Percentiles rank a stretch among this genome's conserved stretches.
These are phyloP conservation scores for Aspergillus chevalieri DNA, from an alignment of 2,329 filamentous ascomycete species.

Conservation along the genomic window DNA sequence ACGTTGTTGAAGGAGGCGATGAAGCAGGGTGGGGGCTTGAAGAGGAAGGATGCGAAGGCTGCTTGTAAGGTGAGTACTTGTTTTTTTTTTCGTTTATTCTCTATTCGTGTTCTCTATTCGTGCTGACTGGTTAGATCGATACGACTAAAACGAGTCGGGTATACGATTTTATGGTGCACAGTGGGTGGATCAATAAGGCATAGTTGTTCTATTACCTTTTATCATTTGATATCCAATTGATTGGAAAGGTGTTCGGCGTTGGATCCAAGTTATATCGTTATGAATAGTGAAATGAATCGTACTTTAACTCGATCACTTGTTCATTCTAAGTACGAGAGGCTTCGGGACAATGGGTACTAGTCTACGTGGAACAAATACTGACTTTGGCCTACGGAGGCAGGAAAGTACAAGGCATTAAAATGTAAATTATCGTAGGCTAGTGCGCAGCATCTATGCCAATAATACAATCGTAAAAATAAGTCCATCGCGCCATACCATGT, in stretches of 20 bases:
- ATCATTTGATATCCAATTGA: constrained; percentile 12
- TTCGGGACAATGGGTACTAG: background rate
- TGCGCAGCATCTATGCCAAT: constrained; percentile 16
- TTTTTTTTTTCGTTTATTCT: constrained; percentile 15
- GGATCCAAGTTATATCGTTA: background rate
- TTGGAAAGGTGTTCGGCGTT: background rate
- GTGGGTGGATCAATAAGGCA: constrained; percentile 84
- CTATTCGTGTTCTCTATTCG: background rate
- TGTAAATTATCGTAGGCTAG: constrained; percentile 19
- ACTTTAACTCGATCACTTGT: background rate
- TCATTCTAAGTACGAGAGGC: background rate
- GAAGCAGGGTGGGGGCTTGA: constrained; percentile 78
- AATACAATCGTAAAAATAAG: constrained; percentile 13
- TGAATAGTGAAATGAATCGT: background rate
- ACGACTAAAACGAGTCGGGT: constrained; percentile 76
- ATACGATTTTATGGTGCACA: constrained; percentile 91
- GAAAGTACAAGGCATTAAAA: constrained; percentile 18
- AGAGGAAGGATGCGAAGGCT: constrained; percentile 89
- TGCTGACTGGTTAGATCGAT: constrained; percentile 55
- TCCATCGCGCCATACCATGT: constrained; percentile 23
- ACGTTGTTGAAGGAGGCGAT: constrained; percentile 84
- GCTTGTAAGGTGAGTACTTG: constrained; percentile 53
- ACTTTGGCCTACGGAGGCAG: background rate
- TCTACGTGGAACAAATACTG: background rate
- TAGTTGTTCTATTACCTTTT: constrained; percentile 30